Conservation (phyloP, 164 flowering plant genomes). For the Vitis amurensis region DNA sequence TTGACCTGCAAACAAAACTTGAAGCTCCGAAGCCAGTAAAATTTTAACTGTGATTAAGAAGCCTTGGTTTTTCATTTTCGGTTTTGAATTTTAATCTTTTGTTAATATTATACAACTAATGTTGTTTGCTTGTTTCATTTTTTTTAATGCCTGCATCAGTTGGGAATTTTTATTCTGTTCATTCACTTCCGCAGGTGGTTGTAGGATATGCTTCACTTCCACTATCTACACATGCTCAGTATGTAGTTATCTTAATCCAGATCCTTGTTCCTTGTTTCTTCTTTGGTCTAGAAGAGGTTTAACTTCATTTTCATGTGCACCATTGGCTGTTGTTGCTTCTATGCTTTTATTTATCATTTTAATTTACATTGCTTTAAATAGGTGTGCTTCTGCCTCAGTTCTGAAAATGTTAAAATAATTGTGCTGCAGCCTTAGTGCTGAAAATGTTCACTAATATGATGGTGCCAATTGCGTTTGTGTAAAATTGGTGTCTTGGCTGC, state of each 20-base stretch:
- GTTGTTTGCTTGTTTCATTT: background rate
- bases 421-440: too few relatives aligned
- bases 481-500: too few relatives aligned
- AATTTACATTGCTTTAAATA: too few relatives aligned
- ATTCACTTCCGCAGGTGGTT: constrained; percentile 61
- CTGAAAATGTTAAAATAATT: too few relatives aligned
- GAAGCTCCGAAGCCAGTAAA: constrained; percentile 98
- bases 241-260: constrained; percentile 28
- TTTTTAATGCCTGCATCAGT: background rate
- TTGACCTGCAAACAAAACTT: constrained; percentile 91
- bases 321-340: background rate
- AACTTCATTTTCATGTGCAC: background rate
- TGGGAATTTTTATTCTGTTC: background rate
- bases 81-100: background rate
- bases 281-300: background rate
- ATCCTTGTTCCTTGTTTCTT: background rate
- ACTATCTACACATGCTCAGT: constrained; percentile 85
- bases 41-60: constrained; percentile 1
- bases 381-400: too few relatives aligned
- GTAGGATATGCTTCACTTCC: constrained; percentile 93
- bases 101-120: background rate
- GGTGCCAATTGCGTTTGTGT: too few relatives aligned
- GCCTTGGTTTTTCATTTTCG: background rate
- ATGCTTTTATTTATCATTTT: too few relatives aligned
- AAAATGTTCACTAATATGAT: too few relatives aligned